Evolutionary conservation across 2,329 filamentous ascomycete species (phyloP), one percentile per base, ranked within the genome.

Genomic region (Didymella segeticola): DNA sequence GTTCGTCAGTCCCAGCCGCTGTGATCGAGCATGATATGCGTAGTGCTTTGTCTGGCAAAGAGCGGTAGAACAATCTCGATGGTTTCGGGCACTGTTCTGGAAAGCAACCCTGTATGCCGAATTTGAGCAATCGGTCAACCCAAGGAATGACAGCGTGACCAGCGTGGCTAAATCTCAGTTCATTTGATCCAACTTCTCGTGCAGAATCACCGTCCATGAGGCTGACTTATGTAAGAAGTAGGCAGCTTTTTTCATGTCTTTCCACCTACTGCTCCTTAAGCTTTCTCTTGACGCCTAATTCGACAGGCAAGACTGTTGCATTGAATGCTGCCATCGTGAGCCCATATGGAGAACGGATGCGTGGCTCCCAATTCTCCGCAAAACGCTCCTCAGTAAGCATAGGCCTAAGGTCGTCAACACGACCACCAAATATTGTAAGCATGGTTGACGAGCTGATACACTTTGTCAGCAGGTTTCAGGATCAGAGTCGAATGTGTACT

Each of bases 251-350:
- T n/a, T n/a, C n/a, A n/a, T n/a, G n/a, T n/a, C 12, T 5, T 31
- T 3, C 19, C 3, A 9, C 41, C 10, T 31, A 49, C 15, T 38
- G 43, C 45, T 43, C 33, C 25, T 54, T 54, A 14, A 48, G n/a
- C 43, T 54, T 54, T 27, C 10, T 54, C 39, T 59, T 43, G 1
- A 77, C 70, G 5, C 69, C 73, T 10, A 62, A 58, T 60, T 77
- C 75, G 10, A 78, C 75, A 3, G 72, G 75, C 19, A 77, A 43
- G 5, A 77, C 75, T 12, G 75, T 76, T 3, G 57, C 57, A 48
- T 78, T 78, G 62, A 78, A 78, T 47, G 75, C 74, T 14, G 73
- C 73, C 74, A 77, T 77, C 1, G 75, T 77, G 45, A 78, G 58
- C 2, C 75, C 75, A 56, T 69, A 77, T 3, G 64, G 67, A 27